Conservation (phyloP, 805 yeast species). For the Komagataella pseudopastoris region DNA sequence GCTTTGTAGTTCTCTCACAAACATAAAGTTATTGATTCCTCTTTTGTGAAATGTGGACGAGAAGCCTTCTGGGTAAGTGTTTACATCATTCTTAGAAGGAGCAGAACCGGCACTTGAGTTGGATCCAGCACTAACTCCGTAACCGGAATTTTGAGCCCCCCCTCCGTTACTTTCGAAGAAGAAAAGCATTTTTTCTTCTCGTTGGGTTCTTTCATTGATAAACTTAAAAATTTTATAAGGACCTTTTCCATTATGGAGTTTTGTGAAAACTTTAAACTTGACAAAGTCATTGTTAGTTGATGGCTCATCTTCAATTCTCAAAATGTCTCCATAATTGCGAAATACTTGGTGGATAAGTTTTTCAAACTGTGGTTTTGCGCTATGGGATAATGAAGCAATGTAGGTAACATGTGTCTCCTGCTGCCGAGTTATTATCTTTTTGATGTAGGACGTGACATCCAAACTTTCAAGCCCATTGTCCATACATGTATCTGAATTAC, state of each 20-base stretch:
- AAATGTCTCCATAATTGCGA: conserved; percentile 13
- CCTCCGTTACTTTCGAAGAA: conserved; percentile 12
- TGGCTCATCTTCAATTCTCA: not conserved
- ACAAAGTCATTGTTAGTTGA: conserved; percentile 13
- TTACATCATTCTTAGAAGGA: conserved; percentile 9
- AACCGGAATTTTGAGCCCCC: not conserved
- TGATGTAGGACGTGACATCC: conserved; percentile 9
- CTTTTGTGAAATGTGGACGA: conserved; percentile 34
- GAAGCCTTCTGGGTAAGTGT: conserved; percentile 32
- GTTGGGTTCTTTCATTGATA: conserved; percentile 13
- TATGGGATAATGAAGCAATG: conserved; percentile 15
- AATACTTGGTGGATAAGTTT: conserved; percentile 12
- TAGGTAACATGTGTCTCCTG: conserved; percentile 12
- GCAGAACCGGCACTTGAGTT: not conserved
- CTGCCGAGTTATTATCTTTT: conserved; percentile 13
- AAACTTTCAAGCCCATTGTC: not conserved
- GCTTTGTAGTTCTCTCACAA: conserved; percentile 33
- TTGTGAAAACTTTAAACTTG: conserved; percentile 12
- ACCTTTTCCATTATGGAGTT: conserved; percentile 9
- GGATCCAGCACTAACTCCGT: not conserved
- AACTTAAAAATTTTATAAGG: conserved; percentile 16
- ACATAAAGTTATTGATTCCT: conserved; percentile 35
- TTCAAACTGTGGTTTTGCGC: conserved; percentile 11
- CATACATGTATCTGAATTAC: not conserved
- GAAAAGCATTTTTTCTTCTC: conserved; percentile 18